phyloP scores from a whole-genome alignment of 169 alveolate species.

The Miamiensis avidus region DNA sequence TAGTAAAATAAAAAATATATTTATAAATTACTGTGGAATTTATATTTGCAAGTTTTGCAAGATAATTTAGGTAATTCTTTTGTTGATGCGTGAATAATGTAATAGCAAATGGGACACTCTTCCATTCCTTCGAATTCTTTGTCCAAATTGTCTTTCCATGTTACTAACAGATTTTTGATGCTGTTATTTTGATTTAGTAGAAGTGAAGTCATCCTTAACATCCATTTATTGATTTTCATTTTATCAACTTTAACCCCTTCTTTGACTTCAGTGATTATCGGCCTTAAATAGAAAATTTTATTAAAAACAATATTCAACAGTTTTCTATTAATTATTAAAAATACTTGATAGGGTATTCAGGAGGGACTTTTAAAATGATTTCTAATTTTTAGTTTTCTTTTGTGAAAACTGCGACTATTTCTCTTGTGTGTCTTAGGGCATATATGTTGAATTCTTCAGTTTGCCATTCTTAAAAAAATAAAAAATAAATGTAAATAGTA shows the following conservation, averaged over 20 bases:
- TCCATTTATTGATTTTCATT: conserved; percentile 62
- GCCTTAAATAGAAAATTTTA: not conserved
- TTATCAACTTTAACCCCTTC: conserved; percentile 58
- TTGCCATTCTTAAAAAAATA: conserved; percentile 22
- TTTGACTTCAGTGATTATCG: conserved; percentile 49
- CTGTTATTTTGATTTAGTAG: conserved; percentile 57
- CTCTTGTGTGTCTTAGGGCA: conserved; percentile 44
- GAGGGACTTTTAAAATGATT: conserved; percentile 54
- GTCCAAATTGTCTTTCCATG: conserved; percentile 71
- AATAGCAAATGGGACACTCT: conserved; percentile 75
- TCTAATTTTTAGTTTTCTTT: conserved; percentile 58
- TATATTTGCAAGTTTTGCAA: conserved; percentile 75
- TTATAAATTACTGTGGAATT: conserved; percentile 55
- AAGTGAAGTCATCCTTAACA: conserved; percentile 49
- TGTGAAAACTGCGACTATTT: conserved; percentile 51
- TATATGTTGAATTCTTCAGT: conserved; percentile 37
- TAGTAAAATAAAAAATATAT: not conserved
- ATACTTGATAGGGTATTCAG: conserved; percentile 61
- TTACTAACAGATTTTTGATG: conserved; percentile 51
- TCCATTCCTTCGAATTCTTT: conserved; percentile 71
- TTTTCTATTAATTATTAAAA: not conserved
- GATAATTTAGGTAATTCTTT: conserved; percentile 68
- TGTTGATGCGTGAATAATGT: conserved; percentile 56
- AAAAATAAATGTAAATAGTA: no score
- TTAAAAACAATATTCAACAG: not conserved